Evolutionary conservation across 257 asterid genomes (phyloP).

Genomic region (Nicotiana sylvestris): DNA sequence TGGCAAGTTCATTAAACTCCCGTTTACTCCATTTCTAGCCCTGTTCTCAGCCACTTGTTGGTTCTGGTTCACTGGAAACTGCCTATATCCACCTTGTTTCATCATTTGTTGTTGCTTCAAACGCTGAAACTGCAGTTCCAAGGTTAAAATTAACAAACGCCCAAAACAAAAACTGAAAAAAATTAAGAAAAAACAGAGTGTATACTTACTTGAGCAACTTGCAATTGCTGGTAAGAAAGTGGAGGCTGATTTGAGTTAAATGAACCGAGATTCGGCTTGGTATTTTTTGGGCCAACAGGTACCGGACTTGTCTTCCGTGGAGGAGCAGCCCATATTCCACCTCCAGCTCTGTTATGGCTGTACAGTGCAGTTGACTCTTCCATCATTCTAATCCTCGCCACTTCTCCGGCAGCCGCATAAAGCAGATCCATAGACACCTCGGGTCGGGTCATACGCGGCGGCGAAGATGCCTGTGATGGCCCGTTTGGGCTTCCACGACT

Average conservation of each 20-base stretch:
- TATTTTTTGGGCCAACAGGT: neutral
- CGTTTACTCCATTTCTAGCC: conserved; percentile 13
- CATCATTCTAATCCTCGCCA: conserved; percentile 15
- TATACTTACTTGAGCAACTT: neutral
- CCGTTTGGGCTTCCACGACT: conserved; percentile 40
- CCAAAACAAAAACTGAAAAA: neutral
- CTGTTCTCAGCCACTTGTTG: conserved; percentile 28
- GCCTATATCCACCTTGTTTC: conserved; percentile 30
- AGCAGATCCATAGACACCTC: conserved; percentile 19
- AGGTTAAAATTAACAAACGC: neutral
- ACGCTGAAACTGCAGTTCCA: conserved; percentile 31
- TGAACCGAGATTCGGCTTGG: neutral
- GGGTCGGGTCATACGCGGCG: conserved; percentile 22
- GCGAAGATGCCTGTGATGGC: conserved; percentile 40
- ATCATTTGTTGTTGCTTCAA: conserved; percentile 36
- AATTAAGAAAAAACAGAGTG: neutral
- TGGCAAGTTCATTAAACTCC: conserved; percentile 18
- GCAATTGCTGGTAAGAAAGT: conserved; percentile 12
- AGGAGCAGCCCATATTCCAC: conserved; percentile 14
- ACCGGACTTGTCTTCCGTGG: conserved; percentile 9
- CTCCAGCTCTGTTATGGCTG: neutral
- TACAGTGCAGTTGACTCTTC: neutral
- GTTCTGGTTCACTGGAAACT: conserved; percentile 19
- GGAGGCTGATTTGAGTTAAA: neutral
- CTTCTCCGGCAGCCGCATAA: conserved; percentile 12